Base-by-base conservation (phyloP, 352 stramenopile genomes). In the Phytophthora agathidicida region DNA sequence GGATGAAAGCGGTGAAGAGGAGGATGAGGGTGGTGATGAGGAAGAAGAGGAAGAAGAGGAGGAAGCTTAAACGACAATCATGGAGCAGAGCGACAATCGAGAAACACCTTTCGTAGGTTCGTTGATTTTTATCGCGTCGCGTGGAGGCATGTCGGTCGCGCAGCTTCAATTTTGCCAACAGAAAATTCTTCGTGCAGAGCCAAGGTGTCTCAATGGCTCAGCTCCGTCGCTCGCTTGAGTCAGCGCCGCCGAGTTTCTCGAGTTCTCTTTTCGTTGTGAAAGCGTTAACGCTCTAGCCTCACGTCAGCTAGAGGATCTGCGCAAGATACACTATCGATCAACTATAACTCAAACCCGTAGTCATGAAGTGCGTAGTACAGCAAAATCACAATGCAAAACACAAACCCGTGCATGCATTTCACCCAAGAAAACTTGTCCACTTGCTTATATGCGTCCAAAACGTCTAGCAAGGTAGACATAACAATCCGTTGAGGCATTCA, bases 221-320 rank as follows among this genome's bases (percentile, higher is more conserved):
- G 32, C 39, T 75, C 57, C 41, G 64, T 55, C 49, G 35, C 30
- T 65, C 51, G 35, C 27, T 65, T 37, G 46, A 36, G 33, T 63
- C 45, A 43, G 58, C 52, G n/a, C 75, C 77, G 26, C 82, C 82
- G 13, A 91, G 68, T 42, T 89, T 88, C 50, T 89, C 82, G 16
- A 91, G 69, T 35, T 91, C 82, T 5, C n/a, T n/a, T n/a, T n/a
- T n/a, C n/a, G n/a, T n/a, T n/a, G n/a, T n/a, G n/a, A n/a, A n/a
- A n/a, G n/a, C n/a, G n/a, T n/a, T n/a, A n/a, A n/a, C n/a, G n/a
- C n/a, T n/a, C n/a, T n/a, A n/a, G n/a, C n/a, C n/a, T n/a, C n/a
- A n/a, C n/a, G n/a, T n/a, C n/a, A n/a, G n/a, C n/a, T n/a, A n/a
- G n/a, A n/a, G n/a, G n/a, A n/a, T n/a, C n/a, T n/a, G n/a, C n/a